A percentile compares a stretch with the other conserved stretches of the same genome.
Evolutionary conservation across 306 rosid species (phyloP).

Genomic region (Quercus berberidifolia): DNA sequence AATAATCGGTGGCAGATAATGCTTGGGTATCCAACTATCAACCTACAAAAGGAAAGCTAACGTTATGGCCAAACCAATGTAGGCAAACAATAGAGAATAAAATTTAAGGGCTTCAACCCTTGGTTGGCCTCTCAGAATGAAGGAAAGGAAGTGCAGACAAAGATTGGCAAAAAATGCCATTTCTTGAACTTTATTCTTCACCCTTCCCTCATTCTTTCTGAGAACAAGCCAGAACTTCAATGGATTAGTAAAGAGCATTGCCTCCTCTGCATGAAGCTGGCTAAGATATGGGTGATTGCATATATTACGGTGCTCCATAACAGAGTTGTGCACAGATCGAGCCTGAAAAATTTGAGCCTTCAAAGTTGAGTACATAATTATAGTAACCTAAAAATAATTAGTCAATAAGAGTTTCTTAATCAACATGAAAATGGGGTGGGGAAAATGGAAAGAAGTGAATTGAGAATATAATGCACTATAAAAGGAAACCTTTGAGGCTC

Average conservation of each 20-base stretch:
- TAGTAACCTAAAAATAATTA: neutral
- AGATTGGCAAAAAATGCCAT: neutral
- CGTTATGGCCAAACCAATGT: slow-evolving; percentile 3
- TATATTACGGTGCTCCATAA: slow-evolving; percentile 98
- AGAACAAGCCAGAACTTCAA: slow-evolving; percentile 8
- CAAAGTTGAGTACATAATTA: slow-evolving; percentile 25
- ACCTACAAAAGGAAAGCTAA: slow-evolving; percentile 52
- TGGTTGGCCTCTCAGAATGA: slow-evolving; percentile 12
- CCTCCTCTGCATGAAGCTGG: slow-evolving; percentile 98
- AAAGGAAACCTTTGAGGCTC: slow-evolving; percentile 62
- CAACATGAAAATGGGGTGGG: neutral
- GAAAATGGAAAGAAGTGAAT: slow-evolving; percentile 5
- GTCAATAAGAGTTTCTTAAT: slow-evolving; percentile 4
- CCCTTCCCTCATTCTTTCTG: slow-evolving; percentile 16
- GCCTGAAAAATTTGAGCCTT: slow-evolving; percentile 40
- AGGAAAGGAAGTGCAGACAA: neutral
- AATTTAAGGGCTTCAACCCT: slow-evolving; percentile 14
- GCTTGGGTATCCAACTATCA: slow-evolving; percentile 80
- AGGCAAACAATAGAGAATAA: neutral
- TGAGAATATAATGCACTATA: neutral
- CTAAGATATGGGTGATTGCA: slow-evolving; percentile 99
- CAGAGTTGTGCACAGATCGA: slow-evolving; percentile 97
- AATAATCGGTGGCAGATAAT: slow-evolving; percentile 85
- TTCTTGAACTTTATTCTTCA: slow-evolving; percentile 7
- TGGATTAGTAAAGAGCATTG: slow-evolving; percentile 36